phyloP scores from a whole-genome alignment of 805 yeast species.

The Candida sanyiensis region DNA sequence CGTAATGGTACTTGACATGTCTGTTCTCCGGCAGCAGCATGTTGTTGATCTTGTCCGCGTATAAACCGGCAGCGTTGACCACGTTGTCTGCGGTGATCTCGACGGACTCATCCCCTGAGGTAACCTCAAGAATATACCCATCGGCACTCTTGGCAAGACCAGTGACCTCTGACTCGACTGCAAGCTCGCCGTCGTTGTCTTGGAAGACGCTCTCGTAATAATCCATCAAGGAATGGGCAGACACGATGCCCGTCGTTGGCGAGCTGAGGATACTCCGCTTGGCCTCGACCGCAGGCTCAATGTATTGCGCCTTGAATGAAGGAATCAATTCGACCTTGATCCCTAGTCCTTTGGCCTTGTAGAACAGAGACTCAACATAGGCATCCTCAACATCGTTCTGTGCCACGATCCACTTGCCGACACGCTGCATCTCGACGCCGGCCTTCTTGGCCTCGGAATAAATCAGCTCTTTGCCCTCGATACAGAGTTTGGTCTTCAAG shows the following conservation, averaged over 20 bases:
- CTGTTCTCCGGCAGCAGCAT: slow-evolving; percentile 58
- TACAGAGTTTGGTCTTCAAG: slow-evolving; percentile 63
- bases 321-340: slow-evolving; percentile 57
- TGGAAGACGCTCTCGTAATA: slow-evolving; percentile 52
- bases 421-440: slow-evolving; percentile 53
- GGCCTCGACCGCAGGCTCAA: slow-evolving; percentile 68
- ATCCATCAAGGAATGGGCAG: slow-evolving; percentile 71
- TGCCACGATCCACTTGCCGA: slow-evolving; percentile 89
- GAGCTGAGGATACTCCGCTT: slow-evolving; percentile 57
- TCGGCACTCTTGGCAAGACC: slow-evolving; percentile 26
- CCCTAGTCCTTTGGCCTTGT: slow-evolving; percentile 43
- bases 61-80: slow-evolving; percentile 74
- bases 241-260: slow-evolving; percentile 79
- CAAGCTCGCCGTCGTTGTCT: slow-evolving; percentile 56
- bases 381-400: slow-evolving; percentile 61
- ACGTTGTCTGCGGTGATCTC: slow-evolving; percentile 49
- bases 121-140: slow-evolving; percentile 29
- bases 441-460: slow-evolving; percentile 40
- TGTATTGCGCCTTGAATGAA: slow-evolving; percentile 34
- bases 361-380: slow-evolving; percentile 48
- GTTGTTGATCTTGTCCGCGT: slow-evolving; percentile 69
- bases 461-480: slow-evolving; percentile 66
- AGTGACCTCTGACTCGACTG: slow-evolving; percentile 53
- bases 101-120: slow-evolving; percentile 30
- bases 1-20: slow-evolving; percentile 57